Percentiles rank a stretch among this genome's conserved stretches.
Conservation (phyloP, 345 rosid genomes). For the Heritiera fomes region DNA sequence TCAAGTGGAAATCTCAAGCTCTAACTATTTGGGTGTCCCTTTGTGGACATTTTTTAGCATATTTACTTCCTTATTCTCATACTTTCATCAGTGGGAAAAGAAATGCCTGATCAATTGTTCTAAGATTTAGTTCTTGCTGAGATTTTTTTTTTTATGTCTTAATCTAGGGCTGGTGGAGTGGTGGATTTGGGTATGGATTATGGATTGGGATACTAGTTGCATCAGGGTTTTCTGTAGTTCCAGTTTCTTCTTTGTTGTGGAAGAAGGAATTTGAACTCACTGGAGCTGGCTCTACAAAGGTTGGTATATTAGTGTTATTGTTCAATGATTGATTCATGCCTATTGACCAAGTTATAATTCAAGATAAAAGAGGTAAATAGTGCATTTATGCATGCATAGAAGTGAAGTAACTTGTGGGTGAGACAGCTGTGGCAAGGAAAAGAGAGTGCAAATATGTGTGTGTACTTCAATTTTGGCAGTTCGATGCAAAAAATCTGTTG, state of each 20-base stretch:
- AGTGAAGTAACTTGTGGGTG: too few relatives aligned
- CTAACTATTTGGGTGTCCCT: neutral
- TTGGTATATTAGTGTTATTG: slow-evolving; percentile 21
- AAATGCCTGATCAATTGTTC: neutral
- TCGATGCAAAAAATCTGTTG: neutral
- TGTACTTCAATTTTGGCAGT: neutral
- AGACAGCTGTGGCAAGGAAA: too few relatives aligned
- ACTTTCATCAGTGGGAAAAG: slow-evolving; percentile 11
- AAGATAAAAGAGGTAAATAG: neutral
- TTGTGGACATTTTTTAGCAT: neutral
- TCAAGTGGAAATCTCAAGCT: neutral
- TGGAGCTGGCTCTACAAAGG: slow-evolving; percentile 60
- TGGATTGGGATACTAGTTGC: slow-evolving; percentile 92
- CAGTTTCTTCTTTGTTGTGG: slow-evolving; percentile 73
- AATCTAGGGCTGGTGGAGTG: slow-evolving; percentile 89
- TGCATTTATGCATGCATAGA: neutral
- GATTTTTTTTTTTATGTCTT: slow-evolving; percentile 19
- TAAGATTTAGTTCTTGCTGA: slow-evolving; percentile 13
- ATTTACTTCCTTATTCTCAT: neutral
- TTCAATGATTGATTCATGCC: neutral
- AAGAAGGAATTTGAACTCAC: slow-evolving; percentile 64
- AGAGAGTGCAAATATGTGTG: neutral
- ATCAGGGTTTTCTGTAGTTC: slow-evolving; percentile 82
- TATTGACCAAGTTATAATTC: slow-evolving; percentile 4
- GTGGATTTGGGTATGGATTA: slow-evolving; percentile 88